phyloP scores from a whole-genome alignment of 768 basidiomycete genomes.

The Phanerochaete carnosa region DNA sequence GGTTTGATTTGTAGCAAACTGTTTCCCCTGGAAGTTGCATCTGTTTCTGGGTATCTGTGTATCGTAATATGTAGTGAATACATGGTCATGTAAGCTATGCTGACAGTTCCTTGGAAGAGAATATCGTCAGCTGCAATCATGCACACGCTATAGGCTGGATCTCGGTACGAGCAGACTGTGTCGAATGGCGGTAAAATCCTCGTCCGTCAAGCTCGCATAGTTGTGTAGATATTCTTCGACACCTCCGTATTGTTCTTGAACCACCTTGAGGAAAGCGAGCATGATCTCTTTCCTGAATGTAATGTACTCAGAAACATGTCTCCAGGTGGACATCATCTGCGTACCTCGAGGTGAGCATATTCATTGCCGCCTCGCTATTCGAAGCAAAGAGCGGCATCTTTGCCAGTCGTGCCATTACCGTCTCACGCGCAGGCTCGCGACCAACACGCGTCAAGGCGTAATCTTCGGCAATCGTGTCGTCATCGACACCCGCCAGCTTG shows the following conservation, averaged over 20 bases:
- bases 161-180: constrained; percentile 40
- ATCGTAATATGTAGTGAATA: not conserved
- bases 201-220: constrained; percentile 55
- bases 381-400: constrained; percentile 73
- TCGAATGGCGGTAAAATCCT: constrained; percentile 59
- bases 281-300: constrained; percentile 69
- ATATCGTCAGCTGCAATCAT: not conserved
- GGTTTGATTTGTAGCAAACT: not conserved
- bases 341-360: constrained; percentile 79
- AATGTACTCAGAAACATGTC: not conserved
- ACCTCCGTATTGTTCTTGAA: constrained; percentile 66
- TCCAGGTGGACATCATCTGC: constrained; percentile 13
- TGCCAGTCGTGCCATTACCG: constrained; percentile 62
- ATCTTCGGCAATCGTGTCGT: constrained; percentile 63
- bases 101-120: not conserved
- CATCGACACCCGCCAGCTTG: constrained; percentile 71
- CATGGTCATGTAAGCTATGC: not conserved
- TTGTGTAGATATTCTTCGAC: constrained; percentile 59
- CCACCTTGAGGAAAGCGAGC: constrained; percentile 60
- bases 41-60: not conserved
- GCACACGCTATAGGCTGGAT: not conserved
- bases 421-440: constrained; percentile 72
- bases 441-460: constrained; percentile 78
- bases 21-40: not conserved
- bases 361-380: constrained; percentile 73